phyloP scores from a whole-genome alignment of 371 early-diverging fungal genomes.

The Batkoa obscura region DNA sequence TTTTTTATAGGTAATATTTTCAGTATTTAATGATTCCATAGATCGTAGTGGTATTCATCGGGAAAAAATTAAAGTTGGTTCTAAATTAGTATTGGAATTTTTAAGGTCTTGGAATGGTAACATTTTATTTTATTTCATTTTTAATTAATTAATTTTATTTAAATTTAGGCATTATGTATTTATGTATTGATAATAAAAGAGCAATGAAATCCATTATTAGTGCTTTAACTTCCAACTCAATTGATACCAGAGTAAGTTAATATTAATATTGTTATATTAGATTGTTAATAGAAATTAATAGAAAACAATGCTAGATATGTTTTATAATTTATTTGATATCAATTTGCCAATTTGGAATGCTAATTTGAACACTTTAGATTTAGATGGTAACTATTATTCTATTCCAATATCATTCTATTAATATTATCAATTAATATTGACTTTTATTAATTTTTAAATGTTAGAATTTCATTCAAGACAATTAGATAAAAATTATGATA shows the following conservation, averaged over 20 bases:
- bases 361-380: slow-evolving; percentile 16
- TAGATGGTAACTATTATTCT: neutral
- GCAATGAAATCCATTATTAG: slow-evolving; percentile 55
- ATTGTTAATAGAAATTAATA: slow-evolving; percentile 8
- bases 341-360: slow-evolving; percentile 40
- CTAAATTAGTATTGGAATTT: slow-evolving; percentile 33
- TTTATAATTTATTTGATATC: slow-evolving; percentile 56
- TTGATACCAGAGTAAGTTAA: slow-evolving; percentile 45
- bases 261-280: neutral
- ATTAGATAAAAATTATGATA: neutral
- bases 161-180: slow-evolving; percentile 31
- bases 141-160: neutral
- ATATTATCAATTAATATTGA: too few species aligned
- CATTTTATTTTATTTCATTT: neutral
- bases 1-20: slow-evolving; percentile 37
- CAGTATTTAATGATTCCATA: slow-evolving; percentile 52
- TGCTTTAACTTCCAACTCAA: slow-evolving; percentile 44
- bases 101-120: slow-evolving; percentile 58
- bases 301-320: slow-evolving; percentile 55
- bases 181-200: slow-evolving; percentile 50
- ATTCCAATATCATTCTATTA: neutral
- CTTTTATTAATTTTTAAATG: neutral
- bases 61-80: slow-evolving; percentile 40
- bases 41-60: slow-evolving; percentile 33
- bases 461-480: neutral